A percentile compares a stretch with the other conserved stretches of the same genome.
Evolutionary conservation across 202 grass and related monocot species (phyloP).

Genomic region (Elaeis oleifera): DNA sequence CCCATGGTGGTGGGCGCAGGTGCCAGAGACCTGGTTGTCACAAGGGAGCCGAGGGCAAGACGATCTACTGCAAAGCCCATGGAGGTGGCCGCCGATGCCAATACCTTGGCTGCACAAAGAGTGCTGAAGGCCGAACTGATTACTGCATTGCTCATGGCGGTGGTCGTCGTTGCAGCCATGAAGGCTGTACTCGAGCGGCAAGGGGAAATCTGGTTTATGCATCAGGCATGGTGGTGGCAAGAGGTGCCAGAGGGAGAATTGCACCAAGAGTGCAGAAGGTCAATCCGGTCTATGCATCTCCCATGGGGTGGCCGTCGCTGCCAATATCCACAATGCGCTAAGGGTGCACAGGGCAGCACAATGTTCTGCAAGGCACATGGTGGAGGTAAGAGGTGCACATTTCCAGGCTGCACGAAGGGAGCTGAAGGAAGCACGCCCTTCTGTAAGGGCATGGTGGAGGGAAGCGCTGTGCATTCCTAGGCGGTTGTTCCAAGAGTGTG

Average conservation of each 20-base stretch:
- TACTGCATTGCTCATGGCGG: constrained; percentile 79
- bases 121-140: constrained; percentile 75
- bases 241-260: constrained; percentile 51
- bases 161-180: constrained; percentile 59
- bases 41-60: constrained; percentile 92
- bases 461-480: no score
- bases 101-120: constrained; percentile 74
- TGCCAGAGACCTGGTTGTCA: constrained; percentile 63
- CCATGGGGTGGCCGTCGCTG: constrained; percentile 81
- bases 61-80: constrained; percentile 88
- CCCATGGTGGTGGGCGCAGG: constrained; percentile 73
- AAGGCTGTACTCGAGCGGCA: constrained; percentile 53
- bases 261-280: constrained; percentile 73
- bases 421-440: constrained; percentile 85
- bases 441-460: constrained; percentile 60
- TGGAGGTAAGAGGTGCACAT: constrained; percentile 77
- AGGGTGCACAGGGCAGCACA: constrained; percentile 74
- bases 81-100: constrained; percentile 72
- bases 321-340: constrained; percentile 40
- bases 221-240: constrained; percentile 94
- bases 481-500: constrained; percentile 30
- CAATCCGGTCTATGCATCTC: constrained; percentile 83
- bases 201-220: constrained; percentile 68
- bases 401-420: constrained; percentile 49
- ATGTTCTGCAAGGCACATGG: constrained; percentile 79